Conservation (phyloP, 371 early-diverging fungal species). For the Nosema bombycis region DNA sequence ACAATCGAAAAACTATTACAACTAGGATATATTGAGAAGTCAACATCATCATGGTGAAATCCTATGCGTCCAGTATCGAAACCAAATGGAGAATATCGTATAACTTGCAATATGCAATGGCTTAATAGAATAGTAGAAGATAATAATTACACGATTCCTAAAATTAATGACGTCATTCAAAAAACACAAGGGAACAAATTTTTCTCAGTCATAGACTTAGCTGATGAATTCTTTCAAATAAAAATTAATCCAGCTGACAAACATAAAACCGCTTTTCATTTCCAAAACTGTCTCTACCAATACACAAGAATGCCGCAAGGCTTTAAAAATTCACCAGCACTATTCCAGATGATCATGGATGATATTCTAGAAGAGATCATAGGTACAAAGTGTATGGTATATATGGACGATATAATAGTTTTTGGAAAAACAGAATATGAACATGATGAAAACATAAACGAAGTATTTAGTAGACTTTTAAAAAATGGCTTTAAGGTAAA, state of each 20-base stretch:
- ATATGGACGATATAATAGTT: conserved; percentile 41
- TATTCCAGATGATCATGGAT: conserved; percentile 44
- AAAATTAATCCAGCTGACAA: conserved; percentile 14
- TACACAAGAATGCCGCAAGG: conserved; percentile 43
- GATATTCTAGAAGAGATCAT: conserved; percentile 15
- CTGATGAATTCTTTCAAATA: conserved; percentile 50
- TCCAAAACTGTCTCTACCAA: conserved; percentile 35
- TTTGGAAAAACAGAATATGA: conserved; percentile 21
- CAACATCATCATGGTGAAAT: conserved; percentile 33
- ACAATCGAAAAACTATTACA: not conserved
- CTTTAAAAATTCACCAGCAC: conserved; percentile 41
- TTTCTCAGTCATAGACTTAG: conserved; percentile 57
- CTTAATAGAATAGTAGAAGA: conserved; percentile 36
- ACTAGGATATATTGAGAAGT: conserved; percentile 31
- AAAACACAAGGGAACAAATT: conserved; percentile 13
- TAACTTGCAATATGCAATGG: conserved; percentile 23
- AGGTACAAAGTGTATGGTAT: conserved; percentile 14
- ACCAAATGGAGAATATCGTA: conserved; percentile 33
- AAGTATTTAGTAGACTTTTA: conserved; percentile 11
- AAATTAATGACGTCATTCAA: conserved; percentile 27
- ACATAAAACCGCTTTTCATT: conserved; percentile 51
- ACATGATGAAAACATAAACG: conserved; percentile 33
- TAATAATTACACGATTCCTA: conserved; percentile 36
- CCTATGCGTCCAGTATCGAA: conserved; percentile 29
- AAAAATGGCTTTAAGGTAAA: conserved; percentile 22